Evolutionary conservation across 768 basidiomycete species (phyloP).

Genomic region (Lactifluus subvellereus): DNA sequence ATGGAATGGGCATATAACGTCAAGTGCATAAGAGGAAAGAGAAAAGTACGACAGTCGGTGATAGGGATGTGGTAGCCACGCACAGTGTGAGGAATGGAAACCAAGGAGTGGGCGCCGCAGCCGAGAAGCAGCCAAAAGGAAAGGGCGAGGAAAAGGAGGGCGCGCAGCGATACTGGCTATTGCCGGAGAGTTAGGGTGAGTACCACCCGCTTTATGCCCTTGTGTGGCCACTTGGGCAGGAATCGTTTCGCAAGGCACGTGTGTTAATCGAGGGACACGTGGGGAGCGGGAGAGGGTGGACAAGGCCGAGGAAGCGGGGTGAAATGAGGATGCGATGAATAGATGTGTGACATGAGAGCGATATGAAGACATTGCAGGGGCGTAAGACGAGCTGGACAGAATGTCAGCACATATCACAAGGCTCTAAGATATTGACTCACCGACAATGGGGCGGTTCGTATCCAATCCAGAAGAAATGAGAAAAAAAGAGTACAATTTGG

Average conservation of each 20-base stretch:
- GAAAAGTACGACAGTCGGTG: neutral
- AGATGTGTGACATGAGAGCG: constrained; percentile 18
- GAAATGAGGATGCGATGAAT: constrained; percentile 19
- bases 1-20: neutral
- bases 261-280: neutral
- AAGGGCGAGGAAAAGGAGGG: neutral
- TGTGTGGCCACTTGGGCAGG: neutral
- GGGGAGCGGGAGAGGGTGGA: neutral
- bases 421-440: neutral
- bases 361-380: constrained; percentile 20
- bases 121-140: neutral
- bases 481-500: constrained; percentile 17
- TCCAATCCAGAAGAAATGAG: constrained; percentile 17
- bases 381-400: constrained; percentile 16
- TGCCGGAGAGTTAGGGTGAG: neutral
- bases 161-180: neutral
- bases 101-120: neutral
- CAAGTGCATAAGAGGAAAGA: constrained; percentile 8
- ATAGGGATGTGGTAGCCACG: constrained; percentile 12
- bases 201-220: neutral
- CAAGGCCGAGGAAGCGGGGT: neutral
- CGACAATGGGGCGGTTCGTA: constrained; percentile 18
- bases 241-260: neutral
- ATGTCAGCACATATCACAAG: neutral
- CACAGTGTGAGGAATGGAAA: neutral